Evolutionary conservation across 805 yeast species (phyloP).

Genomic region (Blastobotrys parvus): DNA sequence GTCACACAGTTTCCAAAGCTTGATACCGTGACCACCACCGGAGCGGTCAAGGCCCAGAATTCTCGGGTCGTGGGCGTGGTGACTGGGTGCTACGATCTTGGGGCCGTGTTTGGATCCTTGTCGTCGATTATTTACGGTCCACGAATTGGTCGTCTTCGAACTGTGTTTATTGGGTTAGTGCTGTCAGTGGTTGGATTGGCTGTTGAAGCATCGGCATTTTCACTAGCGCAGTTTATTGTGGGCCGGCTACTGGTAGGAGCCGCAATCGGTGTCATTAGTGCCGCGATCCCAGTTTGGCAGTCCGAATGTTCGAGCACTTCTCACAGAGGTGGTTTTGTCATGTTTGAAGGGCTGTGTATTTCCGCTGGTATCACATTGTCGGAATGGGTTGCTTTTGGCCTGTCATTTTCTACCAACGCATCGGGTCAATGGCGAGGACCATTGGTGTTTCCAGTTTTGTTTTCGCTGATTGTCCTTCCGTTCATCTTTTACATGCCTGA

Average conservation of each 20-base stretch:
- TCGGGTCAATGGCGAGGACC: conserved; percentile 5
- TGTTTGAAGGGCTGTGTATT: not conserved
- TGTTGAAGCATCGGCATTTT: not conserved
- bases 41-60: conserved; percentile 8
- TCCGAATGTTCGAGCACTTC: conserved; percentile 57
- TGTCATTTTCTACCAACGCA: not conserved
- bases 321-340: conserved; percentile 42
- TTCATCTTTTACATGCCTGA: conserved; percentile 53
- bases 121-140: conserved; percentile 51
- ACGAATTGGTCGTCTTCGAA: conserved; percentile 39
- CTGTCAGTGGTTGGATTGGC: conserved; percentile 1
- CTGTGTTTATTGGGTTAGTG: conserved; percentile 4
- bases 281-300: conserved; percentile 80
- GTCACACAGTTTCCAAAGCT: conserved; percentile 8
- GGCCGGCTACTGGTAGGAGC: conserved; percentile 64
- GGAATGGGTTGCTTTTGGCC: conserved; percentile 17
- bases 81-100: conserved; percentile 45
- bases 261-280: conserved; percentile 67
- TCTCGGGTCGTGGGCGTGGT: conserved; percentile 25
- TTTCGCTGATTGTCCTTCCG: conserved; percentile 34
- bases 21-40: conserved; percentile 8
- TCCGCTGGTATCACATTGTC: conserved; percentile 22
- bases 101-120: conserved; percentile 61
- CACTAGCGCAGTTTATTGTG: conserved; percentile 20
- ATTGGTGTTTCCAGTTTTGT: conserved; percentile 4